These are phyloP conservation scores for Rhizophlyctis rosea DNA, from an alignment of 192 early-diverging fungal genomes.

Conservation along the genomic window DNA sequence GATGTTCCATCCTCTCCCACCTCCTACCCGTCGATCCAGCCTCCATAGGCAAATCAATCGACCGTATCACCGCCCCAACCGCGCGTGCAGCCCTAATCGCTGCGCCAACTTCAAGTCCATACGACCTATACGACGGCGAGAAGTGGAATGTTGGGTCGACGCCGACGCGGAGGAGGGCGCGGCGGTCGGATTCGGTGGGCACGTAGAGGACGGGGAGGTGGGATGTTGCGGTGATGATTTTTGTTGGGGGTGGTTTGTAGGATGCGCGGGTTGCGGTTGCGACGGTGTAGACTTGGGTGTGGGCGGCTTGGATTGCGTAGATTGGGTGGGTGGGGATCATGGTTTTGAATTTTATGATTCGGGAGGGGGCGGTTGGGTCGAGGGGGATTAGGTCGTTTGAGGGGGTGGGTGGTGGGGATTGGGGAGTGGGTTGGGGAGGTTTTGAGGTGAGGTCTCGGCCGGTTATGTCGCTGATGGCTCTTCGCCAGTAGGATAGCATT, in stretches of 20 bases:
- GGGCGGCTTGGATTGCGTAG: not conserved
- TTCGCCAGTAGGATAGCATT: too few species aligned
- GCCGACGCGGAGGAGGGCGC: conserved; percentile 2
- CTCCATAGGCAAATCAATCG: too few species aligned
- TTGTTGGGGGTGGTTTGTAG: not conserved
- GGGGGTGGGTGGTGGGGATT: too few species aligned
- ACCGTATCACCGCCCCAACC: conserved; percentile 11
- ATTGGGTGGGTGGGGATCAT: not conserved
- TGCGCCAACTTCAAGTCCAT: conserved; percentile 20
- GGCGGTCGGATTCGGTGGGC: conserved; percentile 11
- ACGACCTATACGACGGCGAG: conserved; percentile 5
- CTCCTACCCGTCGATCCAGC: too few species aligned
- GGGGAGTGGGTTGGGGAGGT: too few species aligned
- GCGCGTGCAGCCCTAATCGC: conserved; percentile 10
- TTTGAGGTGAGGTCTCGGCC: too few species aligned
- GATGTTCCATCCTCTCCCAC: too few species aligned
- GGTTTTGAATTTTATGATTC: not conserved
- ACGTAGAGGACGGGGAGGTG: not conserved
- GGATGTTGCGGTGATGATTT: not conserved
- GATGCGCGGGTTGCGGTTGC: not conserved
- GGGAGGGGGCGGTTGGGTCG: too few species aligned
- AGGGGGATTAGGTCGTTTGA: too few species aligned
- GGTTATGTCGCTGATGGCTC: too few species aligned
- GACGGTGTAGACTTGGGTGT: not conserved
- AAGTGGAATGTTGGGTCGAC: conserved; percentile 16